Base-by-base conservation (phyloP, 345 rosid species). In the Xanthoceras sorbifolium region DNA sequence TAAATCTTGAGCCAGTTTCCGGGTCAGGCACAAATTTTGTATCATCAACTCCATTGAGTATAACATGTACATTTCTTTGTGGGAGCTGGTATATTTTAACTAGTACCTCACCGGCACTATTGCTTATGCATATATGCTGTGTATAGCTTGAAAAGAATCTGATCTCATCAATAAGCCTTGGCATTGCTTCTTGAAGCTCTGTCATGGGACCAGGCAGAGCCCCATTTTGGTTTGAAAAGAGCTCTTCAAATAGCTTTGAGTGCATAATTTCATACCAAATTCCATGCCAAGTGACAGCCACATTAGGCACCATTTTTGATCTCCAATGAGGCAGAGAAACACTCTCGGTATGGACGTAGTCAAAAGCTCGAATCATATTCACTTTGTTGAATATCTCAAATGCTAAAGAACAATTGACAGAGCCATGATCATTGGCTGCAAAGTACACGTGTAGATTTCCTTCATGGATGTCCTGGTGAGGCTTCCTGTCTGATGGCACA, bases 261-360 rank as follows among this genome's bases (percentile, higher is more conserved):
- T 92, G 92, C 83, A 94, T 87, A 64, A 85, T 89, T 84, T 92
- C 98, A 46, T 85, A 87, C 94, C 91, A 85, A 29, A 89, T 89
- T 9, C 93, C 96, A 34, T 89, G 96, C 95, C 98, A 90, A 1
- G 93, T 94, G 68, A 87, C 95, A 6, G 90, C 95, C 18, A 90
- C 79, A 67, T 79, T 82, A 25, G 86, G 79, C 23, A 88, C 82
- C 82, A 20, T 62, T 71, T 90, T 88, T 0, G 86, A 84, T 3
- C 91, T 86, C 91, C 90, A 88, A 65, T 89, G 93, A 7, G 94
- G 90, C 72, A 92, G 73, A 0, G 92, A 81, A 73, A 89, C 95
- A 72, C 98, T 88, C 87, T 90, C 97, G 0, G 90, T 84, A 68
- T 94, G 97, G 28, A 94, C 90, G 34, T 81, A 87, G 69, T 94